Base-by-base conservation (phyloP, 2,329 filamentous ascomycete species). In the Amauroascus niger region DNA sequence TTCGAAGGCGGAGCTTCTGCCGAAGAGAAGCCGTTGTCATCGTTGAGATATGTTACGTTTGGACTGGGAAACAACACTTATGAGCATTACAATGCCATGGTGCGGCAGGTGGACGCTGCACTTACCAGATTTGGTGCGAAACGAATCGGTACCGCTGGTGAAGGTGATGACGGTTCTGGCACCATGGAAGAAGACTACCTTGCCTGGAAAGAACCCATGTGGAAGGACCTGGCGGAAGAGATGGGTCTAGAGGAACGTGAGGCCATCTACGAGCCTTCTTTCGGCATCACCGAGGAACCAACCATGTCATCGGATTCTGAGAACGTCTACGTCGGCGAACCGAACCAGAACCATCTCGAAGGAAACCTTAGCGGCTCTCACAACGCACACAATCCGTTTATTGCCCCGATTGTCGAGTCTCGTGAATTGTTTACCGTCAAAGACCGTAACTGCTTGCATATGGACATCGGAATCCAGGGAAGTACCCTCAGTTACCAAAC, bases 111-210 rank as follows among this genome's bases (percentile, higher is more conserved):
- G 55, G 83, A 93, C 73, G 83, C 86, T 69, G 83, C 83, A 58
- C 76, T 98, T 55, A 78, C 82, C 65, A 91, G 87, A 65, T 78
- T 95, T 18, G 93, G 93, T 57, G 93, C 87, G 11, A 79, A 83
- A 65, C 81, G 88, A 61, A 88, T 98, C 61, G 90, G 93, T 44
- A 77, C 83, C 55, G 88, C 90, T 53, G 93, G 94, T 63, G 91
- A 97, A 75, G 93, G 93, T 65, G 93, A 98, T 64, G 93, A 98
- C 68, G 93, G 94, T 59, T 90, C 93, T 60, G 93, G 94, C 57
- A 98, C 93, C 54, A 98, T 98, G 94, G 93, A 98, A 74, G 94
- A 98, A 74, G 94, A 98, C 66, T 98, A 97, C 71, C 75, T 98
- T 64, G 88, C 91, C 60, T 98, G 93, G 93, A 98, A 98, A 75